Percentiles rank a stretch among this genome's conserved stretches.
phyloP scores from a whole-genome alignment of 176 grass and related monocot genomes.

The Olyra latifolia region DNA sequence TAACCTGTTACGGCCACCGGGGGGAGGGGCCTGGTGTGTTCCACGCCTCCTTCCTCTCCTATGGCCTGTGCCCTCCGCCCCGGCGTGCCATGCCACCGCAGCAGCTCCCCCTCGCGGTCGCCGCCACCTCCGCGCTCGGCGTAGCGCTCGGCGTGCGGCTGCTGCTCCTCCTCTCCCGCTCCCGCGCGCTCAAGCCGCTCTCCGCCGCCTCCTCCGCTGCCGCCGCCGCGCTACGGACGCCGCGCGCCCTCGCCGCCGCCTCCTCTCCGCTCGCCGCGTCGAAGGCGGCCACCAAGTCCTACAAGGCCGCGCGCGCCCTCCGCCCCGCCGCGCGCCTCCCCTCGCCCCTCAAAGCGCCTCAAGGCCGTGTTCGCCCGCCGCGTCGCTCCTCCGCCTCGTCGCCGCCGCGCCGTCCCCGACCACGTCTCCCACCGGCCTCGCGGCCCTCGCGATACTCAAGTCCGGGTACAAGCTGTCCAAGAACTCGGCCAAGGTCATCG shows the following conservation, averaged over 20 bases:
- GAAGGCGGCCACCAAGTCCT: slow-evolving; percentile 78
- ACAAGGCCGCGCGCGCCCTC: slow-evolving; percentile 67
- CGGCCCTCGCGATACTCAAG: slow-evolving; percentile 62
- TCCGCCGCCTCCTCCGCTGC: slow-evolving; percentile 59
- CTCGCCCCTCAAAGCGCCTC: slow-evolving; percentile 38
- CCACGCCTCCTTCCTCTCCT: slow-evolving; percentile 32
- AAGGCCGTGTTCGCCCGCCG: slow-evolving; percentile 66
- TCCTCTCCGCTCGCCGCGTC: slow-evolving; percentile 61
- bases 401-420: slow-evolving; percentile 18
- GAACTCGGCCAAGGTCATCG: slow-evolving; percentile 72
- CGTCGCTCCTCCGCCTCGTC: slow-evolving; percentile 59
- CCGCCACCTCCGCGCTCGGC: slow-evolving; percentile 45
- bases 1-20: slow-evolving; percentile 4
- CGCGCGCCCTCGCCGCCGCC: slow-evolving; percentile 40
- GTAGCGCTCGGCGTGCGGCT: slow-evolving; percentile 54
- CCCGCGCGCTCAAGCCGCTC: slow-evolving; percentile 61
- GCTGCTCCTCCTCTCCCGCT: slow-evolving; percentile 47
- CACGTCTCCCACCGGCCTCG: slow-evolving; percentile 34
- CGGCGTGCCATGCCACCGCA: slow-evolving; percentile 29
- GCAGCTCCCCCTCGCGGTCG: slow-evolving; percentile 18
- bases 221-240: slow-evolving; percentile 54
- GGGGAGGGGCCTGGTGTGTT: not conserved
- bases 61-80: slow-evolving; percentile 42
- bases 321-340: slow-evolving; percentile 37
- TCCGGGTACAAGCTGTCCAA: slow-evolving; percentile 72